Evolutionary conservation across 257 asterid species (phyloP).

Genomic region (Haberlea rhodopensis): DNA sequence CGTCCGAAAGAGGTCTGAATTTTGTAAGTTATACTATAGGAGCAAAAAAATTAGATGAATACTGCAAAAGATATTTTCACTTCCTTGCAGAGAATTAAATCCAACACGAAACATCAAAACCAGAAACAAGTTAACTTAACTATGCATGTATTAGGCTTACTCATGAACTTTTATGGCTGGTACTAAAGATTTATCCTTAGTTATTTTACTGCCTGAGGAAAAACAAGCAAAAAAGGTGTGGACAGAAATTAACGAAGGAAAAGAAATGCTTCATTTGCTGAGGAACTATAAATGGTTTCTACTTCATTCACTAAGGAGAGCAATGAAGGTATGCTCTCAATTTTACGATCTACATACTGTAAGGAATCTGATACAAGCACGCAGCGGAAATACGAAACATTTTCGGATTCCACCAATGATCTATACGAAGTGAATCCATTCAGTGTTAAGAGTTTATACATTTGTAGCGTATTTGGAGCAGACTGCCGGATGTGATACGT

Average conservation of each 20-base stretch:
- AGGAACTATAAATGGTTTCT: slow-evolving; percentile 5
- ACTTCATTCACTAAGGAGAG: slow-evolving; percentile 17
- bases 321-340: slow-evolving; percentile 9
- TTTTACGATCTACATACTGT: not conserved
- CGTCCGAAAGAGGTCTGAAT: not conserved
- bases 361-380: no score
- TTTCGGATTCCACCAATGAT: no score
- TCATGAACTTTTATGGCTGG: not conserved
- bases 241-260: not conserved
- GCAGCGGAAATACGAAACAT: no score
- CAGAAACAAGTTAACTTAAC: not conserved
- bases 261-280: not conserved
- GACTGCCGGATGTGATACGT: no score
- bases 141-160: slow-evolving; percentile 1
- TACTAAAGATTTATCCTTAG: not conserved
- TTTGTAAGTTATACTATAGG: no score
- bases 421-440: no score
- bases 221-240: slow-evolving; percentile 1
- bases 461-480: no score
- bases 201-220: slow-evolving; percentile 4
- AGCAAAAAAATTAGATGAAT: not conserved
- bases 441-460: no score
- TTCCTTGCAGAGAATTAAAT: not conserved
- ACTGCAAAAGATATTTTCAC: not conserved
- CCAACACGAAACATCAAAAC: not conserved